phyloP scores from a whole-genome alignment of 2,329 filamentous ascomycete genomes.

The Sodiomyces alkalinus region DNA sequence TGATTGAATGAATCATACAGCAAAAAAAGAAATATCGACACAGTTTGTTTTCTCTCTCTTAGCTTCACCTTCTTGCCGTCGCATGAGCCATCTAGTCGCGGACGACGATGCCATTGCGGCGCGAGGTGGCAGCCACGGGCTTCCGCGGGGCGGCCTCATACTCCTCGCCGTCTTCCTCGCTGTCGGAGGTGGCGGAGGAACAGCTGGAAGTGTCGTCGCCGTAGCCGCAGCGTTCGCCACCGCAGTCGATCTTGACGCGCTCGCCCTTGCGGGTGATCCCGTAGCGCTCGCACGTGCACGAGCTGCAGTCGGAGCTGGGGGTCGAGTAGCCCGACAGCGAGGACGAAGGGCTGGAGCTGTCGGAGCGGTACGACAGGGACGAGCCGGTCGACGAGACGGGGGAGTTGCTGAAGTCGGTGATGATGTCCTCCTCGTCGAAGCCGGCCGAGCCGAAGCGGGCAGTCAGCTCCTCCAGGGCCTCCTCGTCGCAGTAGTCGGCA shows the following conservation, averaged over 20 bases:
- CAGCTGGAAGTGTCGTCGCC: conserved; percentile 54
- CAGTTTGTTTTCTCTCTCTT: conserved; percentile 1
- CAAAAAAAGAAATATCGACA: neutral
- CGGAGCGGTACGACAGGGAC: conserved; percentile 55
- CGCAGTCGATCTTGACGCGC: conserved; percentile 91
- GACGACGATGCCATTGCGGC: conserved; percentile 51
- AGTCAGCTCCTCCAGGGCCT: conserved; percentile 65
- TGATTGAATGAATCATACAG: no score
- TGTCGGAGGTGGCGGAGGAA: conserved; percentile 47
- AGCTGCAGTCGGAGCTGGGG: conserved; percentile 57
- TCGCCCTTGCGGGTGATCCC: conserved; percentile 89
- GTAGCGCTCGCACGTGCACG: conserved; percentile 90
- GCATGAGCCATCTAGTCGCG: conserved; percentile 14
- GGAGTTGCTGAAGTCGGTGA: conserved; percentile 38
- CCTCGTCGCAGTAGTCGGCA: conserved; percentile 58
- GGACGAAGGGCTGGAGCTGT: conserved; percentile 59
- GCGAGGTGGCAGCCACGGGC: conserved; percentile 24
- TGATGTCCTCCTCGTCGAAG: conserved; percentile 40
- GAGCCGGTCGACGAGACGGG: conserved; percentile 56
- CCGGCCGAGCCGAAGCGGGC: conserved; percentile 52
- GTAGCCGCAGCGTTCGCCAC: conserved; percentile 75
- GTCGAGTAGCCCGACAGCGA: conserved; percentile 67
- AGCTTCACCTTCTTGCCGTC: conserved; percentile 1
- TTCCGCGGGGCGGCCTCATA: conserved; percentile 6
- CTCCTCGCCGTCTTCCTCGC: conserved; percentile 42